Evolutionary conservation across 164 flowering plant genomes (phyloP).

Genomic region (Santalum album): DNA sequence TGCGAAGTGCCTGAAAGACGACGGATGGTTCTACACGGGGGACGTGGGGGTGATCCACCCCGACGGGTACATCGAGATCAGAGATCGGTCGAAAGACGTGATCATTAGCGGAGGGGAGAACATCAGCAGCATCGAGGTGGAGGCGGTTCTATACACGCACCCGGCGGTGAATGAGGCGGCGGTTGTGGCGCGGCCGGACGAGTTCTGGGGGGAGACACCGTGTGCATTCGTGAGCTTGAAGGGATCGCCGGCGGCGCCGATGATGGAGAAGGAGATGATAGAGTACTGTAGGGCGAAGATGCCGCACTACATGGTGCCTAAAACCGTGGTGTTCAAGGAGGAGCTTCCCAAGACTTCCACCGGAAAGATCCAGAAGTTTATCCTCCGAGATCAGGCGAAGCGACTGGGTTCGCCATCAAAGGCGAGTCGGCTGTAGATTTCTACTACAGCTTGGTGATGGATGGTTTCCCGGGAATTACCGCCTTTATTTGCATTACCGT

Average conservation of each 20-base stretch:
- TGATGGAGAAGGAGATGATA: conserved; percentile 31
- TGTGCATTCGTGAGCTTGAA: conserved; percentile 47
- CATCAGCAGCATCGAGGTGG: conserved; percentile 48
- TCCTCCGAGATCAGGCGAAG: conserved; percentile 40
- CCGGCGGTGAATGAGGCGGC: conserved; percentile 42
- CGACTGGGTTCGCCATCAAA: conserved; percentile 13
- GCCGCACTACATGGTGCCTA: conserved; percentile 54
- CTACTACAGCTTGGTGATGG: too few relatives aligned
- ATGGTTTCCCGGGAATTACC: too few relatives aligned
- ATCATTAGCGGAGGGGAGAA: conserved; percentile 54
- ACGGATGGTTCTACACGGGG: conserved; percentile 35
- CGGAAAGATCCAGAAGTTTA: conserved; percentile 45
- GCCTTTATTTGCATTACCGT: too few relatives aligned
- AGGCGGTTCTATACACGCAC: conserved; percentile 34
- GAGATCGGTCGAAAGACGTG: conserved; percentile 32
- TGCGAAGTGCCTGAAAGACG: conserved; percentile 9
- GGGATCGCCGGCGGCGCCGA: neutral
- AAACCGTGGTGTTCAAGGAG: conserved; percentile 29
- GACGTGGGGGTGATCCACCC: conserved; percentile 37
- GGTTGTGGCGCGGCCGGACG: conserved; percentile 45
- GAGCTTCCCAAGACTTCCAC: conserved; percentile 54
- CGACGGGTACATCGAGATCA: conserved; percentile 35
- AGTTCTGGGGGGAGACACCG: conserved; percentile 52
- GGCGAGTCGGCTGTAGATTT: neutral
- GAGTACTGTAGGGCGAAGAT: conserved; percentile 27